phyloP scores from a whole-genome alignment of 352 stramenopile genomes.

The Phytophthora pini region DNA sequence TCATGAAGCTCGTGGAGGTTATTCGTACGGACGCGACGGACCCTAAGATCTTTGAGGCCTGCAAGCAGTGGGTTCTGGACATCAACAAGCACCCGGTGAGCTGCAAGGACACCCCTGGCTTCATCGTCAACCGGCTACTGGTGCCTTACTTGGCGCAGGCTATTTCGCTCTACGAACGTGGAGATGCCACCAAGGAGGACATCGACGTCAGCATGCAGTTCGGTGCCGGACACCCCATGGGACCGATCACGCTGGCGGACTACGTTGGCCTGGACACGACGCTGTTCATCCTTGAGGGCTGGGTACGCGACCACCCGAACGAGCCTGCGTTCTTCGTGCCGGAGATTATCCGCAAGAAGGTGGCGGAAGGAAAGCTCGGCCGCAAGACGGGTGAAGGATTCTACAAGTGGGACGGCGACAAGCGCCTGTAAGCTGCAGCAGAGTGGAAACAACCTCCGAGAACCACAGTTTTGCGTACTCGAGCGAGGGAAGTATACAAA shows the following conservation, averaged over 20 bases:
- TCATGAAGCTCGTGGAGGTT: slow-evolving; percentile 98
- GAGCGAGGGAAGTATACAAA: not conserved
- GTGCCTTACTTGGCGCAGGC: slow-evolving; percentile 86
- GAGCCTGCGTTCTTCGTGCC: slow-evolving; percentile 97
- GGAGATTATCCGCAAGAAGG: slow-evolving; percentile 91
- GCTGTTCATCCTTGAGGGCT: slow-evolving; percentile 96
- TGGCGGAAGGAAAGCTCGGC: slow-evolving; percentile 94
- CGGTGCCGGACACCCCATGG: slow-evolving; percentile 97
- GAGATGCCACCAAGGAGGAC: slow-evolving; percentile 95
- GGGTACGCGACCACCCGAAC: slow-evolving; percentile 95
- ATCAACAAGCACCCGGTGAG: slow-evolving; percentile 95
- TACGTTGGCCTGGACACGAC: slow-evolving; percentile 98
- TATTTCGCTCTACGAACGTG: slow-evolving; percentile 94
- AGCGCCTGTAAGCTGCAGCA: slow-evolving; percentile 59
- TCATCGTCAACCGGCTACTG: slow-evolving; percentile 97
- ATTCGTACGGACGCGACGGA: slow-evolving; percentile 95
- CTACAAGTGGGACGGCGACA: slow-evolving; percentile 93
- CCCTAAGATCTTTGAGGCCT: slow-evolving; percentile 90
- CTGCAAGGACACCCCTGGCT: slow-evolving; percentile 97
- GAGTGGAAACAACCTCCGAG: not conserved
- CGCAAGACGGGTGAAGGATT: slow-evolving; percentile 97
- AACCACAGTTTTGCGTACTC: not conserved
- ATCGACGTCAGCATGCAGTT: slow-evolving; percentile 98
- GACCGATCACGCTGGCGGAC: slow-evolving; percentile 93
- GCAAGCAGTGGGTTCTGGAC: slow-evolving; percentile 90